Evolutionary conservation across 371 early-diverging fungal genomes (phyloP).

Genomic region (Spraguea lophii): DNA sequence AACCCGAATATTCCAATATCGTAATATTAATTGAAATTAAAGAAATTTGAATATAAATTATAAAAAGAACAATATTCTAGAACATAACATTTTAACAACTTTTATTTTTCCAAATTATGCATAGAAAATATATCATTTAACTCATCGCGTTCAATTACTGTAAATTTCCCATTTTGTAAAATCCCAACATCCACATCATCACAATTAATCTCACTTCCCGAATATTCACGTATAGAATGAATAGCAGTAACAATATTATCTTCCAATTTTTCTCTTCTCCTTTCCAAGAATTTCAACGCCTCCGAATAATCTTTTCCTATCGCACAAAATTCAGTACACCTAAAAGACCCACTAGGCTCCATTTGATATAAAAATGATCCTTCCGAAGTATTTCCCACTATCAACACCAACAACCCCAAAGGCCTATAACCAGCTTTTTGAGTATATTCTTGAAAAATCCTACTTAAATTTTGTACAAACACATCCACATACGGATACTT

Average conservation of each 20-base stretch:
- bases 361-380: slow-evolving; percentile 32
- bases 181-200: slow-evolving; percentile 35
- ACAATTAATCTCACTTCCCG: slow-evolving; percentile 7
- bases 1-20: no score
- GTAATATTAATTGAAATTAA: no score
- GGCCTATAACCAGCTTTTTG: slow-evolving; percentile 43
- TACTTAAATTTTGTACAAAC: slow-evolving; percentile 36
- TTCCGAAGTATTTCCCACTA: slow-evolving; percentile 22
- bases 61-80: no score
- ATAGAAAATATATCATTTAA: no score
- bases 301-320: slow-evolving; percentile 35
- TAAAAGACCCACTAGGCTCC: slow-evolving; percentile 43
- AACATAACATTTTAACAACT: no score
- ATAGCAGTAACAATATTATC: slow-evolving; percentile 35
- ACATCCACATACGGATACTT: slow-evolving; percentile 32
- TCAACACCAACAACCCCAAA: slow-evolving; percentile 38
- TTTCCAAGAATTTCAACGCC: slow-evolving; percentile 23
- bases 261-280: slow-evolving; percentile 26
- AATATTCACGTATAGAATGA: slow-evolving; percentile 23
- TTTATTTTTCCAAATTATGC: no score
- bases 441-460: slow-evolving; percentile 40
- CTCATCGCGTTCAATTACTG: no score
- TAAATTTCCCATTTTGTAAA: no score
- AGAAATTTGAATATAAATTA: no score
- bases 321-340: slow-evolving; percentile 7